Evolutionary conservation across 108 stramenopile species (phyloP), one percentile per base, ranked within the genome.

Genomic region (Stephanodiscus triporus): DNA sequence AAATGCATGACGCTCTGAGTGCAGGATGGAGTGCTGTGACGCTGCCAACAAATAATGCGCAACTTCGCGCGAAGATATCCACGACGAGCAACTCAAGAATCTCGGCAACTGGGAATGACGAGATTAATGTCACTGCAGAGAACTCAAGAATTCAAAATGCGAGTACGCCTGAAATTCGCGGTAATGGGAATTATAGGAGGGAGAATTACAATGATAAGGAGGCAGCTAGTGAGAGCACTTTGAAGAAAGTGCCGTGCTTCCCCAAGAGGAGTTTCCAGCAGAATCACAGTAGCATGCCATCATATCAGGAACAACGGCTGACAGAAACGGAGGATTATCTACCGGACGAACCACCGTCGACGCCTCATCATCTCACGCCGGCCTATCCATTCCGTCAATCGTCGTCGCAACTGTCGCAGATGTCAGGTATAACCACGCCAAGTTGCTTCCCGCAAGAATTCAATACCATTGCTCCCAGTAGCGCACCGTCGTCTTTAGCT

Each of bases 81-180:
- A 19, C 26, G 24, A 64, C 17, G 24, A 68, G 24, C n/a, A 23
- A 42, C 2, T 9, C 29, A 17, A 48, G 29, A 13, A 36, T 6
- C 23, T 38, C 53, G 40, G 38, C 20, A 22, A 27, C 20, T 38
- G 29, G 14, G 9, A 51, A 11, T 43, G 9, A 2, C 9, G 32
- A 20, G 3, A 56, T 51, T 11, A 22, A 2, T 13, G 51, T 9
- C 7, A 61, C 60, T 2, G 20, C 36, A 22, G 60, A 61, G 60
- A 61, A 61, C 20, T 29, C 63, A 26, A 42, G 69, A 49, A 64
- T 64, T 32, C 77, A 78, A 43, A 58, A 54, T 45, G 70, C 77
- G n/a, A 70, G 63, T 48, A 78, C 77, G 2, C 77, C 77, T 16
- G 72, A 78, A 42, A 72, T 78, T 59, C 38, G 77, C 20, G 77